Evolutionary conservation across 1,284 basidiomycete genomes (phyloP), one percentile per base, ranked within the genome.

Genomic region (Apiotrichum brassicae): DNA sequence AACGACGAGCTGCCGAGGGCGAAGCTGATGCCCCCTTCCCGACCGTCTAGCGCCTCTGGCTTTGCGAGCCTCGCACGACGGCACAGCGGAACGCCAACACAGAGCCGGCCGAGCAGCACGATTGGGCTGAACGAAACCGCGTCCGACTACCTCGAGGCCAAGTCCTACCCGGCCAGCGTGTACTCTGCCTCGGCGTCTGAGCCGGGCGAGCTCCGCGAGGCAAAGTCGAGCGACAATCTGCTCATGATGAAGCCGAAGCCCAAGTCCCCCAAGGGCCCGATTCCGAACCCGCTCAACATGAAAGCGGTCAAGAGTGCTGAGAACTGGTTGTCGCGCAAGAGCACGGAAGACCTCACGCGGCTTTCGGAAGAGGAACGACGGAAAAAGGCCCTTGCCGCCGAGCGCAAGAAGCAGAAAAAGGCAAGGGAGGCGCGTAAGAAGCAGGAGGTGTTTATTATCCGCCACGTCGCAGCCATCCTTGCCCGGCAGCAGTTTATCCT

Each of bases 401-500:
- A 76, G 62, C 33, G 33, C 12, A 75, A 74, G 66, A 68, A 68
- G 53, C 62, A 73, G 39, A 73, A 70, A 59, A 76, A 75, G 68
- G 70, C 66, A 7, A 76, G 77, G 60, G 75, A 76, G 59, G 85
- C 83, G 71, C 76, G 85, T 62, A 85, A 81, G 74, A 84, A 84
- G 70, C 82, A 85, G 12, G 83, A 87, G 69, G 79, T 87, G 49
- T 89, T 81, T 67, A 92, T 93, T 58, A 91, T 90, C 33, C 85
- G 85, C 60, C 90, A 93, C 64, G 86, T 93, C 19, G 89, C 89
- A 3, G 84, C 86, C 50, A 85, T 93, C 57, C 77, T 93, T 41
- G 82, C 85, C 61, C 80, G 92, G 18, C 89, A 94, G 68, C 86
- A 92, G 58, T 94, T 94, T 74, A 78, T 95, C 52, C 76, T 93